Percentiles rank a stretch among this genome's conserved stretches.
phyloP scores from a whole-genome alignment of 2,329 filamentous ascomycete genomes.

The Colletotrichum tabaci region DNA sequence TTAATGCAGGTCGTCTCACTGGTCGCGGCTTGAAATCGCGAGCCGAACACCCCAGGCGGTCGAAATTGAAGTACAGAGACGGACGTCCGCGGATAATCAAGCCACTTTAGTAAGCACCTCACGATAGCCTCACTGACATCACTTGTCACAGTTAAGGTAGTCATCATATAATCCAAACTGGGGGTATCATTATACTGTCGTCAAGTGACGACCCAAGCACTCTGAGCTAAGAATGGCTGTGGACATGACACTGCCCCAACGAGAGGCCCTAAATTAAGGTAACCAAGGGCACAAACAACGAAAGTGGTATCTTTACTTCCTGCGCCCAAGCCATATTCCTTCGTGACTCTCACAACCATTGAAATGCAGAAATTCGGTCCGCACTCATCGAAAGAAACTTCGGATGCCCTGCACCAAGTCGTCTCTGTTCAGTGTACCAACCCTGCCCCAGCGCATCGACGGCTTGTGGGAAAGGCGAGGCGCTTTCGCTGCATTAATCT shows the following conservation, averaged over 20 bases:
- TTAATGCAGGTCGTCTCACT: conserved; percentile 3
- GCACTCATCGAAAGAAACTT: conserved; percentile 59
- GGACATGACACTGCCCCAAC: neutral
- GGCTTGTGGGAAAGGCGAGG: conserved; percentile 46
- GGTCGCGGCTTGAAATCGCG: conserved; percentile 8
- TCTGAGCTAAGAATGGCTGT: conserved; percentile 29
- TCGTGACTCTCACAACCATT: neutral
- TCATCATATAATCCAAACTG: conserved; percentile 8
- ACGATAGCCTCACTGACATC: conserved; percentile 35
- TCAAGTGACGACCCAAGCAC: conserved; percentile 28
- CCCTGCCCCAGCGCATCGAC: conserved; percentile 55
- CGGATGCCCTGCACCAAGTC: conserved; percentile 58
- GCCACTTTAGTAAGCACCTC: neutral
- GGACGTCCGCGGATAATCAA: conserved; percentile 10
- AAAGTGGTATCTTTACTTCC: conserved; percentile 23
- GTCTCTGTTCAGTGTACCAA: conserved; percentile 54
- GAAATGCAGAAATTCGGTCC: neutral
- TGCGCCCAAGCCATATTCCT: conserved; percentile 8
- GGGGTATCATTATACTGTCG: conserved; percentile 41
- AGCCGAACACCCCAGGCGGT: conserved; percentile 16
- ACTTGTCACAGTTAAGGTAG: neutral
- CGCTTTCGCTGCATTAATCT: conserved; percentile 33
- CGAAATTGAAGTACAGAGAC: neutral
- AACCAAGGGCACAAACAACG: conserved; percentile 23
- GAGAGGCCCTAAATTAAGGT: conserved; percentile 15